Percentiles rank a stretch among this genome's conserved stretches.
phyloP scores from a whole-genome alignment of 441 rosid species.

The Populus tomentosa region DNA sequence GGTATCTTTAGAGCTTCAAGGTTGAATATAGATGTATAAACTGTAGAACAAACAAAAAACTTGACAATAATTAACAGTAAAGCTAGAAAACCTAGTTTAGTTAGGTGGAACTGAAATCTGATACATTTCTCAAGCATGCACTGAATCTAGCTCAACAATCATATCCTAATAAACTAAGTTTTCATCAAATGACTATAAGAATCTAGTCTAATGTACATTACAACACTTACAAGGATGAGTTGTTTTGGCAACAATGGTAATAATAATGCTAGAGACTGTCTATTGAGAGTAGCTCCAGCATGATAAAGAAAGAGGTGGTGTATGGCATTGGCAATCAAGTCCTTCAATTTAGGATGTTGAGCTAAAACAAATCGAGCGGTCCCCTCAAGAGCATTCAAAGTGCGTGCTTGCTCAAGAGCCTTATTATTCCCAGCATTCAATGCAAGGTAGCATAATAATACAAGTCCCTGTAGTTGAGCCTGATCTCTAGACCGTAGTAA shows the following conservation, averaged over 20 bases:
- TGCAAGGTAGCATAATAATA: slow-evolving; percentile 45
- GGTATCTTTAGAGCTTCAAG: background rate
- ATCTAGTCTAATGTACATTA: background rate
- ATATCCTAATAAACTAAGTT: slow-evolving; percentile 6
- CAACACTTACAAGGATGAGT: background rate
- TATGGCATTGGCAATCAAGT: slow-evolving; percentile 40
- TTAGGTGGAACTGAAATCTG: slow-evolving; percentile 11
- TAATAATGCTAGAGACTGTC: slow-evolving; percentile 23
- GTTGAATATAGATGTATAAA: background rate
- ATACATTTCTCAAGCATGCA: slow-evolving; percentile 4
- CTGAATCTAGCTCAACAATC: background rate
- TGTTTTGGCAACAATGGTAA: background rate
- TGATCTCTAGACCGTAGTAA: slow-evolving; percentile 29
- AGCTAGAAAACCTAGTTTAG: background rate
- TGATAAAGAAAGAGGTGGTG: slow-evolving; percentile 51
- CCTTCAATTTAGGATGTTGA: slow-evolving; percentile 46
- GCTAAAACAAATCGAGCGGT: slow-evolving; percentile 37
- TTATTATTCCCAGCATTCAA: slow-evolving; percentile 45
- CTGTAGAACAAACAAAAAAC: background rate
- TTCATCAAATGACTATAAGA: background rate
- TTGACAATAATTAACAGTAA: background rate
- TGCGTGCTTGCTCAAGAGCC: slow-evolving; percentile 50
- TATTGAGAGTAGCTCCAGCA: slow-evolving; percentile 36
- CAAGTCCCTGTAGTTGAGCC: slow-evolving; percentile 37
- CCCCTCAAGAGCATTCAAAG: slow-evolving; percentile 41